Evolutionary conservation across 768 basidiomycete species (phyloP).

Genomic region (Boletales sp.): DNA sequence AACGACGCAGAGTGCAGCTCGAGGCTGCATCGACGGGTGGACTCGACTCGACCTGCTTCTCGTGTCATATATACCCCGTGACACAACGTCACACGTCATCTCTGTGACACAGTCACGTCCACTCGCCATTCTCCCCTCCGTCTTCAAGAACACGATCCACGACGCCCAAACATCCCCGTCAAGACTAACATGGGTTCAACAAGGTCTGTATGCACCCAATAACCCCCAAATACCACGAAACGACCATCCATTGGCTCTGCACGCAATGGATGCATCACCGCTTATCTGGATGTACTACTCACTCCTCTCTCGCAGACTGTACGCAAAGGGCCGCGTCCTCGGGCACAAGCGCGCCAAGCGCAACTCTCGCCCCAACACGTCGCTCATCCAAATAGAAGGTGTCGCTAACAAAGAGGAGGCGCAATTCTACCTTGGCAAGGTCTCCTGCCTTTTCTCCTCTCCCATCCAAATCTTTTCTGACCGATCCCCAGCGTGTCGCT

Average conservation of each 20-base stretch:
- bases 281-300: constrained; percentile 11
- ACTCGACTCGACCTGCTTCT: not conserved
- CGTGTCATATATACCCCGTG: constrained; percentile 8
- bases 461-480: not conserved
- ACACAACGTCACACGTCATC: constrained; percentile 17
- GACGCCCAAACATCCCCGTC: constrained; percentile 19
- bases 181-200: constrained; percentile 70
- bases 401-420: constrained; percentile 91
- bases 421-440: constrained; percentile 98
- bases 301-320: constrained; percentile 57
- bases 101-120: constrained; percentile 29
- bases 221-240: not conserved
- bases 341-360: constrained; percentile 99
- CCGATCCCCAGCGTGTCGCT: constrained; percentile 71
- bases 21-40: constrained; percentile 42
- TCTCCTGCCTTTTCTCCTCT: constrained; percentile 36
- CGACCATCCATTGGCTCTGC: not conserved
- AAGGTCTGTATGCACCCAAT: constrained; percentile 51
- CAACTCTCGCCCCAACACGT: constrained; percentile 93
- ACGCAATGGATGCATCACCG: constrained; percentile 14
- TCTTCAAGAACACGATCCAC: constrained; percentile 23
- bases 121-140: constrained; percentile 3
- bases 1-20: constrained; percentile 48
- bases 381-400: constrained; percentile 96
- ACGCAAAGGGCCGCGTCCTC: constrained; percentile 93